Conservation (phyloP, 768 basidiomycete genomes). For the Clitopilus hobsonii region DNA sequence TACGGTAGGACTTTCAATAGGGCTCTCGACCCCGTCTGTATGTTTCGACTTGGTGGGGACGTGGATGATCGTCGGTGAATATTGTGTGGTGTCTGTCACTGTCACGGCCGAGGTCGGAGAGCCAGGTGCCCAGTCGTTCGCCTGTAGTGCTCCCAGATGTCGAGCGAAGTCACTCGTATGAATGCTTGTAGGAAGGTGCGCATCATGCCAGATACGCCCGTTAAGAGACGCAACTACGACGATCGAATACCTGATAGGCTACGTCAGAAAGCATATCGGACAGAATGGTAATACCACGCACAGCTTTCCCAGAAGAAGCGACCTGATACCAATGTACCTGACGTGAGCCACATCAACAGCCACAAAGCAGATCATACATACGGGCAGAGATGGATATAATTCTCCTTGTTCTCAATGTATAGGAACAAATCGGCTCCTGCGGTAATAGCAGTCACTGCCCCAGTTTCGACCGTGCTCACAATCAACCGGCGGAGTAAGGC, state of each 20-base stretch:
- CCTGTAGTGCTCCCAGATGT: background rate
- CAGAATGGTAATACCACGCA: background rate
- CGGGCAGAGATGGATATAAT: background rate
- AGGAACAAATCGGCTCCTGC: constrained; percentile 13
- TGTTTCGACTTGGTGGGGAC: background rate
- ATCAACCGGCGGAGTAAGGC: constrained; percentile 11
- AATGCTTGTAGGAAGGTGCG: background rate
- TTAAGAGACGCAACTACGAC: background rate
- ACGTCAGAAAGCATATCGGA: background rate
- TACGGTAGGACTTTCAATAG: background rate
- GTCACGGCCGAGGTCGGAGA: background rate
- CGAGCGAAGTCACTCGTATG: background rate
- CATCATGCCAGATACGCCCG: background rate
- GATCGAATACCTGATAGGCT: background rate
- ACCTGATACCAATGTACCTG: background rate
- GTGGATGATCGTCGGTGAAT: background rate
- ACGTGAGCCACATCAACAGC: background rate
- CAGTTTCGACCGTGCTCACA: constrained; percentile 12
- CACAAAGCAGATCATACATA: background rate
- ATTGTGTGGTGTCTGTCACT: background rate
- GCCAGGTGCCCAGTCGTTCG: too few relatives aligned
- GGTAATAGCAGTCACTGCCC: constrained; percentile 14
- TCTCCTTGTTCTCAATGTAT: background rate
- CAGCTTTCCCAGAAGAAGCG: background rate
- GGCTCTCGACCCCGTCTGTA: background rate